Base-by-base conservation (phyloP, 2,329 filamentous ascomycete genomes). In the Neonectria magnoliae region DNA sequence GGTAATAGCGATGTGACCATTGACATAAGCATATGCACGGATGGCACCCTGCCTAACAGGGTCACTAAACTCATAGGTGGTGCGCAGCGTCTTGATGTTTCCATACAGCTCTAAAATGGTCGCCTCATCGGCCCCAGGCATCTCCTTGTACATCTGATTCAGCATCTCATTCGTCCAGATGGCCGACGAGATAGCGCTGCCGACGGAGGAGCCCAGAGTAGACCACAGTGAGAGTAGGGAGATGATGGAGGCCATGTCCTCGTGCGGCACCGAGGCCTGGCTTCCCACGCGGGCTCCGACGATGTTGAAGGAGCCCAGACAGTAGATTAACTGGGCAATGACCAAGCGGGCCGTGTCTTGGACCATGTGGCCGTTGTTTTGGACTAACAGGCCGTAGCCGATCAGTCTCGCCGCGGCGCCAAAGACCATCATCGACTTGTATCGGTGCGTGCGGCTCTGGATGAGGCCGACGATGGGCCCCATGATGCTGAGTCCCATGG, bases 221-320 rank as follows among this genome's bases (percentile, higher is more conserved):
- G 76, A 78, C 80, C 80, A 82, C 6, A 81, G 69, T 0, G 79
- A 75, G 10, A 81, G 67, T 1, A 80, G 64, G 14, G 79, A 73
- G 57, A 82, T 82, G 47, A 78, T 67, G 1, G 76, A 71, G 2
- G 81, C 79, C 53, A 83, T 64, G 45, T 82, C 80, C 57, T 81
- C 76, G 65, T 83, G 81, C 0, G 80, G 79, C 0, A 82, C 81
- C 0, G 80, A 81, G 11, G 79, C 79, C 60, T 82, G 79, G 4
- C 68, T 73, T 7, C 78, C 81, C 0, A 82, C 80, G 11, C 80
- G 77, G 6, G 73, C 78, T 36, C 80, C 81, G 20, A 82, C 76
- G 3, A 81, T 76, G 53, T 76, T 78, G 68, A 81, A 74, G 0
- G 79, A 76, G n/a, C 75, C 75, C 2, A 78, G 71, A 25, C 80